Base-by-base conservation (phyloP, 106 monocot genomes). In the Triglochin maritima region DNA sequence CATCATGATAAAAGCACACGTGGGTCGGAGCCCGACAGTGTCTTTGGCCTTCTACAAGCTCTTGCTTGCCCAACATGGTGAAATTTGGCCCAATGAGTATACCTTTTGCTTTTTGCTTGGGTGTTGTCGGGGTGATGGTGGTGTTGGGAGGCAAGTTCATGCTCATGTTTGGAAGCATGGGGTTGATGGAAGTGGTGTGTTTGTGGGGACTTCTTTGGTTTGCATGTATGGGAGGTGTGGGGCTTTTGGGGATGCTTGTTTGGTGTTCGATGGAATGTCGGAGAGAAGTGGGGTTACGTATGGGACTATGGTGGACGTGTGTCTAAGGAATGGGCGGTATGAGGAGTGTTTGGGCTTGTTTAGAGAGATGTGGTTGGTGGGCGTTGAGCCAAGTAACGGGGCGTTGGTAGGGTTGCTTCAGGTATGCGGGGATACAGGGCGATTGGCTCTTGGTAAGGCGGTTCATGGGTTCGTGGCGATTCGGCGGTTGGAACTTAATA, bases 261-360 rank as follows among this genome's bases (percentile, higher is more conserved):
- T 16, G 58, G 76, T 81, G 4, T 88, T 93, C 68, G 81, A 93
- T 44, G 68, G 65, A 46, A 88, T 88, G 83, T 64, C 63, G 3
- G 74, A 78, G 3, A 58, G 58, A 50, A 83, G 79, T 58, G 83
- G 83, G 70, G 88, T 88, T 3, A 79, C 88, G 12, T 88, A 83
- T 81, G 88, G 85, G 53, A 85, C 92, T 7, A 93, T 93, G 81
- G 83, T 93, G 52, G 88, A 83, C 3, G 92, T 85, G 45, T 88
- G 85, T 49, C 79, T 86, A 4, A 85, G 78, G 3, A 67, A 75
- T 7, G 85, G 79, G 55, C 47, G 70, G 49, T 55, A 72, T 46
- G 55, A 53, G 7, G 85, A 93, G 17, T 85, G 83, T 5, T 77
- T 93, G 65, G 85, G 75, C 43, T 68, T 93, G 63, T 88, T 93